Conservation (phyloP, 108 stramenopile genomes). For the Epithemia pelagica region DNA sequence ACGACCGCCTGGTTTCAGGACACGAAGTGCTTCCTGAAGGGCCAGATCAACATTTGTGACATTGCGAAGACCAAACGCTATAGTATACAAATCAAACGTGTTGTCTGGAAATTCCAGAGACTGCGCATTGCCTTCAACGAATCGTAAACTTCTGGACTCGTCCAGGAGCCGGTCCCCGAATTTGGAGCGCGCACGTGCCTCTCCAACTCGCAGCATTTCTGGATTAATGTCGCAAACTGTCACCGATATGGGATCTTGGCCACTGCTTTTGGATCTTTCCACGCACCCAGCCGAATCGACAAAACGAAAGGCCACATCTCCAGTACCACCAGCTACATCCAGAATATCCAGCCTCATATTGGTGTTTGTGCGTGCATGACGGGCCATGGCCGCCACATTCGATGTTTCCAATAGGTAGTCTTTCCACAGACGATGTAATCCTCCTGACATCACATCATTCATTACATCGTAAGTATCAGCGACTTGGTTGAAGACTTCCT, state of each 20-base stretch:
- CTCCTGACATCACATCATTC: conserved; percentile 98
- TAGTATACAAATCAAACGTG: conserved; percentile 95
- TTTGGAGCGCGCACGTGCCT: conserved; percentile 46
- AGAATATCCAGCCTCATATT: conserved; percentile 42
- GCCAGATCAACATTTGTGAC: conserved; percentile 93
- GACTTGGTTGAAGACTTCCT: conserved; percentile 83
- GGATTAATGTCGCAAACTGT: conserved; percentile 96
- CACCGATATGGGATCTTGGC: conserved; percentile 57
- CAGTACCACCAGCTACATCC: conserved; percentile 98
- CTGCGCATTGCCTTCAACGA: conserved; percentile 93
- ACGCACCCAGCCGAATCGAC: conserved; percentile 62
- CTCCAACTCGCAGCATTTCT: conserved; percentile 94
- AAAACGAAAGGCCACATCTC: conserved; percentile 96
- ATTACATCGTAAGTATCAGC: conserved; percentile 94
- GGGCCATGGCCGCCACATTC: conserved; percentile 53
- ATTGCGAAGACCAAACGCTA: conserved; percentile 97
- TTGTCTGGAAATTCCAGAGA: conserved; percentile 74
- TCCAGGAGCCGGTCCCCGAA: conserved; percentile 52
- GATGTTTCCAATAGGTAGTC: conserved; percentile 85
- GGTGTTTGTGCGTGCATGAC: conserved; percentile 29
- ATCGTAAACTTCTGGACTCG: conserved; percentile 41
- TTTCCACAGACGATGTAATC: conserved; percentile 95
- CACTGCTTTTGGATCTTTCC: conserved; percentile 41
- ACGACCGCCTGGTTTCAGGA: conserved; percentile 94
- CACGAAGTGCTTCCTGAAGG: conserved; percentile 74